These are phyloP conservation scores for Gremmenia infestans DNA, from an alignment of 2,329 filamentous ascomycete genomes.

Conservation along the genomic window DNA sequence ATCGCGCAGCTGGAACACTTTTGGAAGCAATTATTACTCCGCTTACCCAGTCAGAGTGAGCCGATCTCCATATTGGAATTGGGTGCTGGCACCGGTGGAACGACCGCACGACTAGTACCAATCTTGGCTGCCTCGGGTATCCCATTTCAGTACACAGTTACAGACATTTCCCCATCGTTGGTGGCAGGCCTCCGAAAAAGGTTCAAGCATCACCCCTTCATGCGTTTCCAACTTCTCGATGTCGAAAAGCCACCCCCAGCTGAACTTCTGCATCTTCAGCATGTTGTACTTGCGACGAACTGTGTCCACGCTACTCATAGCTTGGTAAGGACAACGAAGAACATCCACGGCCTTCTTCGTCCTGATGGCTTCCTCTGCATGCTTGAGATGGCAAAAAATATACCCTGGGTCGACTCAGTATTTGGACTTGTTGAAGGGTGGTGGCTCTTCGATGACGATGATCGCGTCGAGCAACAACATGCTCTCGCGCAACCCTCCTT, in stretches of 20 bases:
- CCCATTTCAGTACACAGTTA: conserved; percentile 38
- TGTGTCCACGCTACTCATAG: conserved; percentile 17
- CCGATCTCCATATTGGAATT: conserved; percentile 38
- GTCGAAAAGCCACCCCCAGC: conserved; percentile 8
- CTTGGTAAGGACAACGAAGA: conserved; percentile 1
- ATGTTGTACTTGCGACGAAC: conserved; percentile 18
- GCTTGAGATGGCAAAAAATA: conserved; percentile 7
- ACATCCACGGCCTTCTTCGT: conserved; percentile 12
- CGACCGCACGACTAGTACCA: conserved; percentile 32
- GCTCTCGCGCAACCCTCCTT: conserved; percentile 3
- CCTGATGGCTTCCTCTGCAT: conserved; percentile 13
- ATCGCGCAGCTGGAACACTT: conserved; percentile 13
- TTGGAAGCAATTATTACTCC: neutral
- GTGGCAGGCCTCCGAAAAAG: conserved; percentile 21
- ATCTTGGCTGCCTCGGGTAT: conserved; percentile 23
- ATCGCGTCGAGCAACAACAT: conserved; percentile 6
- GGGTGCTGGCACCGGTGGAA: conserved; percentile 41
- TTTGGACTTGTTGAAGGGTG: conserved; percentile 21
- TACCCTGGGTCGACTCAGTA: conserved; percentile 5
- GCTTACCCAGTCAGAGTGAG: neutral
- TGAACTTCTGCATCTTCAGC: conserved; percentile 7
- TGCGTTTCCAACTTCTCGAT: conserved; percentile 17
- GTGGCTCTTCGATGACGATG: conserved; percentile 21
- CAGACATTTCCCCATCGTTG: conserved; percentile 35
- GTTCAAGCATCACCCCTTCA: conserved; percentile 20